Base-by-base conservation (phyloP, 179 eudicot genomes). In the Drosera spatulata region DNA sequence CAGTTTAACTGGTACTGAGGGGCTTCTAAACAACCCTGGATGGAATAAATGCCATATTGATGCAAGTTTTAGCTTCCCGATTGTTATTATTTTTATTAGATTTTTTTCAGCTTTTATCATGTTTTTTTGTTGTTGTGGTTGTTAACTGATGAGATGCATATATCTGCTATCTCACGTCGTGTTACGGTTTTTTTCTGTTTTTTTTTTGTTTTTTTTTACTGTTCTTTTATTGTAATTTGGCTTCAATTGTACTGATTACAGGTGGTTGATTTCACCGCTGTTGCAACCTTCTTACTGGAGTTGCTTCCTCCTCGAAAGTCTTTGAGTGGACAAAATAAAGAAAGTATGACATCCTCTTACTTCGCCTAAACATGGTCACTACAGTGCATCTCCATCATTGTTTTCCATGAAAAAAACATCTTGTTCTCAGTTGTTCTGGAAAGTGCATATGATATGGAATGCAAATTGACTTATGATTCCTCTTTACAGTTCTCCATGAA, bases 201-300 rank as follows among this genome's bases (percentile, higher is more conserved):
- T 53, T 46, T 56, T 44, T 0, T 6, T 51, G 49, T 39, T 48
- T 41, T 10, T 53, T 10, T 60, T n/a, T 50, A 6, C n/a, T 39
- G n/a, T 41, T 53, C 38, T 53, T 46, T 56, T 44, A 2, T 6
- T 51, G 49, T 39, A 51, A 48, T 52, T 15, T 52, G 44, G 15
- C 49, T 56, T 54, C 37, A 46, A 53, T 11, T 12, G 9, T 41
- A 7, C 53, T 7, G 7, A 58, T 42, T 5, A 22, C 81, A 93
- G 99, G 99, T 94, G 56, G 73, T 83, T 65, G 91, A 93, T 70
- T 82, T 93, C 75, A 87, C 86, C 47, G 75, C 71, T 50, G 91
- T 86, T 63, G 80, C 84, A 6, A 93, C 97, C 64, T 73, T 71
- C 73, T 78, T 93, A 69, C 63, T 93, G 79, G 94, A 80, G 71